phyloP scores from a whole-genome alignment of 345 rosid species.

The Odontarrhena argentea region DNA sequence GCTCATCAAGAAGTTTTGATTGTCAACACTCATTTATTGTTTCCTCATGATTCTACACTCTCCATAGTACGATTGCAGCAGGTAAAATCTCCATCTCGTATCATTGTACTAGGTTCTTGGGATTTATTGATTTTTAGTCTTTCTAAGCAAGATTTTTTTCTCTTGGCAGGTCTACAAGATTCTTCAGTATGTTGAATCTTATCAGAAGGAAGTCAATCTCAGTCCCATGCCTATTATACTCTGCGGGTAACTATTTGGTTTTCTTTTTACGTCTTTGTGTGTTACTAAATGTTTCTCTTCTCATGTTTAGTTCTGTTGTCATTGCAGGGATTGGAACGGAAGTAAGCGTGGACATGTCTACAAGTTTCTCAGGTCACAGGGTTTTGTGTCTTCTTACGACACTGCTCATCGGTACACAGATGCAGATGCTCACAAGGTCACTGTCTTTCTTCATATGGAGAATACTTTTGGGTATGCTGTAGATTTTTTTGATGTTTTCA shows the following conservation, averaged over 20 bases:
- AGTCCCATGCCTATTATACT: conserved; percentile 74
- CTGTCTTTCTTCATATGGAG: conserved; percentile 37
- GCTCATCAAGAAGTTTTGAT: conserved; percentile 63
- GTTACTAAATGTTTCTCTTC: neutral
- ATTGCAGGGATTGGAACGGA: conserved; percentile 92
- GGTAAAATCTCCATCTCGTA: conserved; percentile 36
- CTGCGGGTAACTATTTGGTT: conserved; percentile 62
- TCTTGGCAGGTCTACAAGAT: conserved; percentile 74
- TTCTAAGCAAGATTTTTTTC: conserved; percentile 8
- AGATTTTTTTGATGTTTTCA: conserved; percentile 28
- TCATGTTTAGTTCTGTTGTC: neutral
- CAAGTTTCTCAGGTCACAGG: conserved; percentile 91
- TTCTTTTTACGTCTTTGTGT: conserved; percentile 1
- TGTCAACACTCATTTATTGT: conserved; percentile 90
- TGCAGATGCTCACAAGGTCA: conserved; percentile 94
- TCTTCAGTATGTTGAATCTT: conserved; percentile 75
- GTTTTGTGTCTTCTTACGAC: conserved; percentile 93
- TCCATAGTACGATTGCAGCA: conserved; percentile 76
- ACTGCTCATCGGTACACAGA: conserved; percentile 95
- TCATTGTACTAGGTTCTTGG: neutral
- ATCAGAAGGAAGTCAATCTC: conserved; percentile 73
- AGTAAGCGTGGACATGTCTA: conserved; percentile 95
- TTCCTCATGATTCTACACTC: conserved; percentile 84
- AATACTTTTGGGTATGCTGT: conserved; percentile 46
- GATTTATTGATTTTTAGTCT: neutral